Conservation (phyloP, 768 basidiomycete genomes). For the Fomitopsis pulvina region DNA sequence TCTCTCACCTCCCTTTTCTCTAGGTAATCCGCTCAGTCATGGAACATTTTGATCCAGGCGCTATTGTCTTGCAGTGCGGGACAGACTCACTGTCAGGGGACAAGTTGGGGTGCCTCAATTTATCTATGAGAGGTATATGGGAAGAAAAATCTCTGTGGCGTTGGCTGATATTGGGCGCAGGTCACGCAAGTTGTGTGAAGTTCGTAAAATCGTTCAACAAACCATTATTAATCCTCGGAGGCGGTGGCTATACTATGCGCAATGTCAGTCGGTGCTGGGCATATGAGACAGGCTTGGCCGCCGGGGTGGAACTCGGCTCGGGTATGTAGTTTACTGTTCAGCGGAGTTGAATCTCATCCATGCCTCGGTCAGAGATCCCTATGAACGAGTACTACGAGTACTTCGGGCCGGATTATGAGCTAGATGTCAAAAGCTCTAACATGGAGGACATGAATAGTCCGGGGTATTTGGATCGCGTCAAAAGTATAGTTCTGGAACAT, state of each 20-base stretch:
- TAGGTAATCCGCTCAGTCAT: conserved; percentile 92
- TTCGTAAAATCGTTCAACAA: conserved; percentile 96
- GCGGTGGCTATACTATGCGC: conserved; percentile 98
- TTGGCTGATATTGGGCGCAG: conserved; percentile 30
- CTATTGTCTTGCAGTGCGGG: conserved; percentile 95
- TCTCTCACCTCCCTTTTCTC: neutral
- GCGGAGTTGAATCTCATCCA: neutral
- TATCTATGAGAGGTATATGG: conserved; percentile 82
- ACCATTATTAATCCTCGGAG: conserved; percentile 89
- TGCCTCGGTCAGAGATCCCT: conserved; percentile 69
- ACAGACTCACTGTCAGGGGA: conserved; percentile 96
- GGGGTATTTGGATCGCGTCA: conserved; percentile 90
- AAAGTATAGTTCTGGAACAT: conserved; percentile 87
- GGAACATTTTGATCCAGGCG: conserved; percentile 90
- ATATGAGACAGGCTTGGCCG: conserved; percentile 96
- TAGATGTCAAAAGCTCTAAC: conserved; percentile 92
- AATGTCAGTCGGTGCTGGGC: conserved; percentile 98
- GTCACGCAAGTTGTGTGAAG: conserved; percentile 95
- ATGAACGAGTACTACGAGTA: conserved; percentile 99
- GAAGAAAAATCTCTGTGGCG: neutral
- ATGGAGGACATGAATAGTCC: conserved; percentile 92
- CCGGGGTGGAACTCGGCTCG: conserved; percentile 86
- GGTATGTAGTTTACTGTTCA: conserved; percentile 36
- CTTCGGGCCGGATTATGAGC: conserved; percentile 94
- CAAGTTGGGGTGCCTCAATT: conserved; percentile 90